Base-by-base conservation (phyloP, 306 rosid species). In the Crataegus laevigata region DNA sequence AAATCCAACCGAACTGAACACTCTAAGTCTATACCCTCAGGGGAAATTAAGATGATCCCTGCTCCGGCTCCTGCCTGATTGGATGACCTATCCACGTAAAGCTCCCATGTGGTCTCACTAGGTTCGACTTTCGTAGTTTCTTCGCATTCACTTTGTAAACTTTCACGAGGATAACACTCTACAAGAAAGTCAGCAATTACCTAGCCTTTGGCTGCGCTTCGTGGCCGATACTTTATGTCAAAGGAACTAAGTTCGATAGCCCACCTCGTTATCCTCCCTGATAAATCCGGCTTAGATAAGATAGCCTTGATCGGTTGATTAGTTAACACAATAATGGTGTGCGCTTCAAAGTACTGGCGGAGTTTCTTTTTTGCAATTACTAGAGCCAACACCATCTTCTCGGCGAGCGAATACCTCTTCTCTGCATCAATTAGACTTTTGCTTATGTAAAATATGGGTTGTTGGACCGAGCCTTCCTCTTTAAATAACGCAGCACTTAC, bases 1-100 rank as follows among this genome's bases (percentile, higher is more conserved):
- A 29, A 29, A 29, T 29, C 32, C 5, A 29, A 3, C 32, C 32
- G 4, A 1, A 17, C 14, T 0, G 6, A 15, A 2, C 11, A 30
- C 12, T 30, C 25, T 3, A 30, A 1, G 1, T 30, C 1, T 1
- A 63, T 0, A 0, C 14, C 14, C 0, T 63, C 13, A 0, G 0
- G 15, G 0, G 6, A 13, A 3, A 2, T 2, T 1, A 63, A 2
- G 1, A 63, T 4, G 8, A 58, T 58, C 6, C 18, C 1, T 3
- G 11, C 22, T 1, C 3, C 43, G 0, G 38, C 24, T 17, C 1
- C 25, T 3, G 1, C 25, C 0, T 18, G 13, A 15, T 63, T 30
- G 0, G 32, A 59, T 4, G 19, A 59, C 15, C 8, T 4, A 1
- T 25, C 19, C 1, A 59, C 9, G 0, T 59, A 12, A 0, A 59